Evolutionary conservation across 805 yeast genomes (phyloP).

Genomic region (Sporopachydermia lactativora): DNA sequence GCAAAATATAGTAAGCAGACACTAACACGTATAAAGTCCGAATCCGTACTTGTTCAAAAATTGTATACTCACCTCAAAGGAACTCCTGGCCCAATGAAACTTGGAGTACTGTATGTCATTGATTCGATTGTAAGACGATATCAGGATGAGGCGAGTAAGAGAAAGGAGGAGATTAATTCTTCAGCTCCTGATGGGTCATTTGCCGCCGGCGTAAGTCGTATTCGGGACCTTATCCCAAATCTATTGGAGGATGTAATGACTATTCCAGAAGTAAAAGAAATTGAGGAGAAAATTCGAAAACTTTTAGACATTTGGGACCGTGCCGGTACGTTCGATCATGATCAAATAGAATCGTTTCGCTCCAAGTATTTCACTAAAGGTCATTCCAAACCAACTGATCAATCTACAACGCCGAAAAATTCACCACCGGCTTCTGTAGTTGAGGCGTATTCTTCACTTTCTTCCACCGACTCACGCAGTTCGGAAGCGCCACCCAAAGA

Average conservation of each 20-base stretch:
- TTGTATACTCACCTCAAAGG: conserved; percentile 56
- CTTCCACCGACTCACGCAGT: conserved; percentile 4
- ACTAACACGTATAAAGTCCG: conserved; percentile 21
- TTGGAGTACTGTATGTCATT: conserved; percentile 82
- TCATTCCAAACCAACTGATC: conserved; percentile 14
- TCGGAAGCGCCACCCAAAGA: conserved; percentile 22
- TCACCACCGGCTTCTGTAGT: conserved; percentile 33
- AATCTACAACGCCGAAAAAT: conserved; percentile 54
- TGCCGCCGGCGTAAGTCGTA: conserved; percentile 56
- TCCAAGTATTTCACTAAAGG: conserved; percentile 34
- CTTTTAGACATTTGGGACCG: conserved; percentile 88
- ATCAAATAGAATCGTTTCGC: conserved; percentile 39
- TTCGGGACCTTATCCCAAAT: conserved; percentile 49
- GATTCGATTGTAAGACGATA: conserved; percentile 86
- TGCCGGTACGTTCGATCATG: conserved; percentile 58
- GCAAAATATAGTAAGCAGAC: too few relatives aligned
- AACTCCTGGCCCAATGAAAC: conserved; percentile 67
- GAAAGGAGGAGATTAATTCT: conserved; percentile 31
- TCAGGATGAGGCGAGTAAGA: conserved; percentile 56
- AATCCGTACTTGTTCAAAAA: conserved; percentile 41
- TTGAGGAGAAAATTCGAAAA: conserved; percentile 56
- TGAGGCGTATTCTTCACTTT: conserved; percentile 4
- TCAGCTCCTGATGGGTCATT: conserved; percentile 53
- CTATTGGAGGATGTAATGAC: conserved; percentile 49
- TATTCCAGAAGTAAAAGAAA: conserved; percentile 28